Conservation (phyloP, 2,329 filamentous ascomycete genomes). For the Cytospora leucostoma region DNA sequence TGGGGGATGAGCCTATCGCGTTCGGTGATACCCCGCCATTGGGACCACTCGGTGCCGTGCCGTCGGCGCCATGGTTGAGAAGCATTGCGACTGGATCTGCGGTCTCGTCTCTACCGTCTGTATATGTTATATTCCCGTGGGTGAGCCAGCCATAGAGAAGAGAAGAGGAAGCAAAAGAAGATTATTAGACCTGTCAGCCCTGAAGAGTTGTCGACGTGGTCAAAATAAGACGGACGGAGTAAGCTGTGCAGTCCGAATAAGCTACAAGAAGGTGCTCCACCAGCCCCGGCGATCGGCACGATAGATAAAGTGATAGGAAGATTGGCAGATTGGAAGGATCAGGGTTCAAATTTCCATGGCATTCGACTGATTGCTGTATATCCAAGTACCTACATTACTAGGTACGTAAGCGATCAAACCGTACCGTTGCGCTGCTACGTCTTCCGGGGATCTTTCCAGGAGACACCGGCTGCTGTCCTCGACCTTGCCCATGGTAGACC, state of each 20-base stretch:
- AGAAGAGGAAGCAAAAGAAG: neutral
- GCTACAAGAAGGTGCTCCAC: slow-evolving; percentile 2
- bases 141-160: slow-evolving; percentile 16
- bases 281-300: slow-evolving; percentile 20
- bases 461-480: too few species aligned
- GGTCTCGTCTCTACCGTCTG: neutral
- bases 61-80: slow-evolving; percentile 20
- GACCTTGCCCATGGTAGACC: too few species aligned
- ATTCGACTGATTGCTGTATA: neutral
- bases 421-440: neutral
- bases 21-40: slow-evolving; percentile 14
- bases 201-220: neutral
- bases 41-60: slow-evolving; percentile 10
- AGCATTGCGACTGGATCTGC: slow-evolving; percentile 12
- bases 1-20: neutral
- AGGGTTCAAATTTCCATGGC: slow-evolving; percentile 4
- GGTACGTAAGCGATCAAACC: neutral
- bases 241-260: slow-evolving; percentile 2
- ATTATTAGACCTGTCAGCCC: neutral
- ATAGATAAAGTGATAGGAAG: neutral
- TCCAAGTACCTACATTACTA: too few species aligned
- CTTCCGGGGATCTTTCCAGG: too few species aligned
- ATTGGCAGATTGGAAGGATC: neutral
- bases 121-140: slow-evolving; percentile 11
- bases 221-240: neutral